A percentile compares a stretch with the other conserved stretches of the same genome.
Evolutionary conservation across 202 grass and related monocot genomes (phyloP).

Genomic region (Elaeis oleifera): DNA sequence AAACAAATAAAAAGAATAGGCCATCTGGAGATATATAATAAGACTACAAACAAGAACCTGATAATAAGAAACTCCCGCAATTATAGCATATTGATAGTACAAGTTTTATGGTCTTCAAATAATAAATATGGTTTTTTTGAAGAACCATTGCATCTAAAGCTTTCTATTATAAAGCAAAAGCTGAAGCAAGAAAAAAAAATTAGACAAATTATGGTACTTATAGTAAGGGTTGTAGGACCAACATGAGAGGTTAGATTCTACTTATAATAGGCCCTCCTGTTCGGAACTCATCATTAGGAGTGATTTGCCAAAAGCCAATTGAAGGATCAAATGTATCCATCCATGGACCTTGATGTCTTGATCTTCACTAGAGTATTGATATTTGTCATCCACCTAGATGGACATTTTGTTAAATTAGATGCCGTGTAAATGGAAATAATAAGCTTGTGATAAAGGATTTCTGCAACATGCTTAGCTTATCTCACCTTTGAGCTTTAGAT

Average conservation of each 20-base stretch:
- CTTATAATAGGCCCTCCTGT: conserved; percentile 56
- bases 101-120: too few species aligned
- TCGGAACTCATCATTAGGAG: conserved; percentile 66
- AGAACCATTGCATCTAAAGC: too few species aligned
- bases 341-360: conserved; percentile 65
- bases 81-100: too few species aligned
- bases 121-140: too few species aligned
- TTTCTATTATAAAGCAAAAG: too few species aligned
- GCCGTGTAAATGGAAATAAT: background rate
- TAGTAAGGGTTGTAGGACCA: conserved; percentile 26
- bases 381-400: conserved; percentile 79
- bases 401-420: background rate
- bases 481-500: conserved; percentile 50
- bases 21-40: too few species aligned
- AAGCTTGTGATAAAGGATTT: too few species aligned
- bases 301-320: conserved; percentile 81
- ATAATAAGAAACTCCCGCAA: too few species aligned
- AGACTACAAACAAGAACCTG: too few species aligned
- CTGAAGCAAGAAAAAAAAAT: too few species aligned
- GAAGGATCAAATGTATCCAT: conserved; percentile 39
- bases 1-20: too few species aligned
- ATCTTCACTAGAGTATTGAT: conserved; percentile 59
- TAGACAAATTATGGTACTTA: conserved; percentile 16
- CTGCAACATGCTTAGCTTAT: conserved; percentile 5
- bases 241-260: conserved; percentile 48